These are phyloP conservation scores for Lentinula guzmanii DNA, from an alignment of 768 basidiomycete genomes.

Conservation along the genomic window DNA sequence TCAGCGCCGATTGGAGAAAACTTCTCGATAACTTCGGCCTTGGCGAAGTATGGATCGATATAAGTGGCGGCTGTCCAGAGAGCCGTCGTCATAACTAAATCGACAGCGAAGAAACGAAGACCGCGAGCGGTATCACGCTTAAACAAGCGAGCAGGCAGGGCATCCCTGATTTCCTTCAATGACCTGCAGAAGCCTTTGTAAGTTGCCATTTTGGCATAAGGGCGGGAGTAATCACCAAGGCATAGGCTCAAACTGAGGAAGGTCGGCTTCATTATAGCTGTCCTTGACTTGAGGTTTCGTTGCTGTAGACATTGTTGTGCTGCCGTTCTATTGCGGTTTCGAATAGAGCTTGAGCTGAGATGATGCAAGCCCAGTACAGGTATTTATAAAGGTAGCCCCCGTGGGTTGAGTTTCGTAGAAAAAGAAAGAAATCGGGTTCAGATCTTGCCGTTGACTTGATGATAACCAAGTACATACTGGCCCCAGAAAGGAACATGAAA, in stretches of 20 bases:
- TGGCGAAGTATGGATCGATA: constrained; percentile 38
- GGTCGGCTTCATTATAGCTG: constrained; percentile 24
- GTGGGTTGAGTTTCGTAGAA: neutral
- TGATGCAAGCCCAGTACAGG: neutral
- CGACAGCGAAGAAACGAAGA: constrained; percentile 37
- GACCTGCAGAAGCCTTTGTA: constrained; percentile 25
- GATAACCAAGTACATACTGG: neutral
- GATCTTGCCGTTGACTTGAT: neutral
- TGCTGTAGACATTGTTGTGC: neutral
- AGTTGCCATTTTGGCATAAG: neutral
- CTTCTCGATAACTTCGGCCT: constrained; percentile 12
- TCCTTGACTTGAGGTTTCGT: constrained; percentile 4
- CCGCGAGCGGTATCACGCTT: constrained; percentile 34
- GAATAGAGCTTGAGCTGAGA: constrained; percentile 5
- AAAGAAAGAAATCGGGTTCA: neutral
- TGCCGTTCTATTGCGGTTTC: neutral
- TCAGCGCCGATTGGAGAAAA: constrained; percentile 31
- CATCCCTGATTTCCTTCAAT: constrained; percentile 42
- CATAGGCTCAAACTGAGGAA: constrained; percentile 40
- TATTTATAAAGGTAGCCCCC: constrained; percentile 4
- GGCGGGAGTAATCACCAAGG: constrained; percentile 28
- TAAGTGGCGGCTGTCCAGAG: constrained; percentile 36
- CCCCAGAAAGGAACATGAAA: neutral
- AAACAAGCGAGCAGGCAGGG: constrained; percentile 42
- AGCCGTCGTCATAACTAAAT: constrained; percentile 35